Conservation (phyloP, 108 stramenopile species). For the Stephanodiscus triporus region DNA sequence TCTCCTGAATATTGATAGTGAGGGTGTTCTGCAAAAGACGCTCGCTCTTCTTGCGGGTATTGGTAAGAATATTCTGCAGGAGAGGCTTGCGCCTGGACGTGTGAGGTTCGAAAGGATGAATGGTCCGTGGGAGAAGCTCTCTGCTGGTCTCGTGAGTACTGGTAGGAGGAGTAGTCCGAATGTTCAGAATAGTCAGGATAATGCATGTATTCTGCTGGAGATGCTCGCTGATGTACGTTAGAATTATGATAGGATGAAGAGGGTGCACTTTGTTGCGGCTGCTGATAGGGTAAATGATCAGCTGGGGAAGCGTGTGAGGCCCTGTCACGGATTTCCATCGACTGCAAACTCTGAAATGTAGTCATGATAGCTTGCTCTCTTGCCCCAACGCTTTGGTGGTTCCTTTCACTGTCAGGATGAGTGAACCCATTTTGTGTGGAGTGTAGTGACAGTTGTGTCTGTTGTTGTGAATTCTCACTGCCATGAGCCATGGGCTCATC, state of each 20-base stretch:
- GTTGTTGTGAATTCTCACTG: constrained; percentile 11
- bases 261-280: background rate
- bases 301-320: background rate
- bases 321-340: background rate
- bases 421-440: constrained; percentile 6
- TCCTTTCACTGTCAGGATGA: background rate
- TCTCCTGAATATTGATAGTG: background rate
- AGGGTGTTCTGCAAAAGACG: background rate
- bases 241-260: constrained; percentile 4
- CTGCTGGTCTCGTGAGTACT: constrained; percentile 3
- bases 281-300: background rate
- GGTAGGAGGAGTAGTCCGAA: background rate
- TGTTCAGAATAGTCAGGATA: constrained; percentile 7
- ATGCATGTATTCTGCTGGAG: constrained; percentile 7
- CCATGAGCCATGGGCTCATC: constrained; percentile 4
- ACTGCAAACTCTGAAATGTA: constrained; percentile 14
- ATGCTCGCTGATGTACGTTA: background rate
- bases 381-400: constrained; percentile 3
- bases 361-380: constrained; percentile 9
- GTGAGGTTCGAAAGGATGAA: background rate
- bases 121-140: background rate
- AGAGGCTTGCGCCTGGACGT: constrained; percentile 11
- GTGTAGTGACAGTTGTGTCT: background rate
- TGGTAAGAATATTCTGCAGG: background rate
- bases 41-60: background rate